Conservation (phyloP, 805 yeast species). For the Teunomyces pallodes region DNA sequence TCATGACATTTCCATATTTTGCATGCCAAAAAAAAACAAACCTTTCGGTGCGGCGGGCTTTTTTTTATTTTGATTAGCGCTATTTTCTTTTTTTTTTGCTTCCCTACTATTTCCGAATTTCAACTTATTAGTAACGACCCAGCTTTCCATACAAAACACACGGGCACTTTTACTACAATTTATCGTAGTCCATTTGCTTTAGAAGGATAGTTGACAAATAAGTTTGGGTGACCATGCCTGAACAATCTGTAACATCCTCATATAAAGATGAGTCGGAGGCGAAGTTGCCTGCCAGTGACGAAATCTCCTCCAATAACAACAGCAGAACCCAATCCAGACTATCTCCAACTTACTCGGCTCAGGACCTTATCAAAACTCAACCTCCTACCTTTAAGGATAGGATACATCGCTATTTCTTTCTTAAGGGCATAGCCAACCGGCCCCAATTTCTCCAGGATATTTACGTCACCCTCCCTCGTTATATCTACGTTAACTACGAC, state of each 20-base stretch:
- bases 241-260: background rate
- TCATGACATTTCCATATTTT: background rate
- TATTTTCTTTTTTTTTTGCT: background rate
- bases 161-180: background rate
- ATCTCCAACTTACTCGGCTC: slow-evolving; percentile 4
- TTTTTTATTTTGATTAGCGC: background rate
- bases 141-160: background rate
- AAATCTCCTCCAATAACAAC: background rate
- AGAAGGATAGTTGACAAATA: background rate
- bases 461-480: slow-evolving; percentile 38
- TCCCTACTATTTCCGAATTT: background rate
- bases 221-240: background rate
- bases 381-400: slow-evolving; percentile 13
- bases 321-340: slow-evolving; percentile 3
- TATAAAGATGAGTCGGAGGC: slow-evolving; percentile 1
- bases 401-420: slow-evolving; percentile 11
- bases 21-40: background rate
- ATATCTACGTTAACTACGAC: slow-evolving; percentile 48
- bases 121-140: background rate
- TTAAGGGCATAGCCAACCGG: slow-evolving; percentile 21
- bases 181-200: background rate
- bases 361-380: slow-evolving; percentile 9
- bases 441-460: slow-evolving; percentile 38
- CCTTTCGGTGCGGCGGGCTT: background rate
- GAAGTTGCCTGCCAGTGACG: slow-evolving; percentile 7